Percentiles rank a stretch among this genome's conserved stretches.
Evolutionary conservation across 768 basidiomycete species (phyloP).

Genomic region (Amanita muscaria): DNA sequence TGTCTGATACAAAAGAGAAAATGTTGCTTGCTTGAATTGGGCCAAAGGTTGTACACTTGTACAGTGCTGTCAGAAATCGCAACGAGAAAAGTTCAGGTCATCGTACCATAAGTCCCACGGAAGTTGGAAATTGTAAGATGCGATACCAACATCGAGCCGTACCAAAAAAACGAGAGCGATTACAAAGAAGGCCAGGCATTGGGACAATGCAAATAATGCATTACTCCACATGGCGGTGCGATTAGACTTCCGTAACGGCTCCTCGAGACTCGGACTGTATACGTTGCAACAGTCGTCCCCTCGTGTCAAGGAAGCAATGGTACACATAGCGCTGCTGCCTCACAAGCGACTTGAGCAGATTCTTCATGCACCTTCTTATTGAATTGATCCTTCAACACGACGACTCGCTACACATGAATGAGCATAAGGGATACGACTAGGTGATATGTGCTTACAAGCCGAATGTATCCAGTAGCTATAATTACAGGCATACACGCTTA

Average conservation of each 20-base stretch:
- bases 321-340: conserved; percentile 86
- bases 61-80: conserved; percentile 6
- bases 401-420: conserved; percentile 45
- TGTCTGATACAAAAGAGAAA: conserved; percentile 81
- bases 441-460: conserved; percentile 42
- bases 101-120: conserved; percentile 65
- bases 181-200: conserved; percentile 68
- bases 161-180: conserved; percentile 84
- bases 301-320: conserved; percentile 81
- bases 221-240: conserved; percentile 57
- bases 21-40: conserved; percentile 84
- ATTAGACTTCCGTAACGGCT: conserved; percentile 59
- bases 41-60: conserved; percentile 62
- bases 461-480: conserved; percentile 72
- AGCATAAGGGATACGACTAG: not conserved
- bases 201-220: conserved; percentile 63
- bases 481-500: conserved; percentile 62
- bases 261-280: conserved; percentile 65
- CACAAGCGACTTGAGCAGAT: conserved; percentile 85
- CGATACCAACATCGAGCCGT: conserved; percentile 56
- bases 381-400: conserved; percentile 77
- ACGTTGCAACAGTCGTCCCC: conserved; percentile 70
- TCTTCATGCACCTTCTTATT: conserved; percentile 75
- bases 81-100: not conserved
- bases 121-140: conserved; percentile 40